phyloP scores from a whole-genome alignment of 2,329 filamentous ascomycete genomes.

The Zopfia rhizophila region DNA sequence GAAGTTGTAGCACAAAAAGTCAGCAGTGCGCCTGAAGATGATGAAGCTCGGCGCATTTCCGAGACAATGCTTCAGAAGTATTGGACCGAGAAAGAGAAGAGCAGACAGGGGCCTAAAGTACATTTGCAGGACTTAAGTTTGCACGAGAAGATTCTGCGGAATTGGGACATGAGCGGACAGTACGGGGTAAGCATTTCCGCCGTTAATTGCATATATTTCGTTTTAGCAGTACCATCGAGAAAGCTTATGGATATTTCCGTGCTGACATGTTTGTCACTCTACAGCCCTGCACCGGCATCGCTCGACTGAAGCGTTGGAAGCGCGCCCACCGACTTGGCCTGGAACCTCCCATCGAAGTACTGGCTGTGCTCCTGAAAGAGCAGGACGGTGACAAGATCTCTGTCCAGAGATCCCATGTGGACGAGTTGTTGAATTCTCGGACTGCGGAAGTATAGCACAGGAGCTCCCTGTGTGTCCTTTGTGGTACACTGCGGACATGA shows the following conservation, averaged over 20 bases:
- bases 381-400: conserved; percentile 63
- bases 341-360: conserved; percentile 88
- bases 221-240: not conserved
- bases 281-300: conserved; percentile 88
- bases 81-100: conserved; percentile 77
- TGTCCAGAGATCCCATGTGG: conserved; percentile 77
- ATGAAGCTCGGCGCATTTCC: conserved; percentile 71
- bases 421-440: conserved; percentile 68
- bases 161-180: conserved; percentile 91
- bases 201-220: conserved; percentile 22
- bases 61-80: conserved; percentile 78
- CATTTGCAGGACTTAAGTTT: conserved; percentile 79
- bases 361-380: conserved; percentile 83
- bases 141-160: conserved; percentile 86
- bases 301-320: conserved; percentile 85
- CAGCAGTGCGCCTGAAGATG: conserved; percentile 54
- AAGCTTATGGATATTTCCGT: too few species aligned
- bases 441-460: conserved; percentile 48
- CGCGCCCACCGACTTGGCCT: conserved; percentile 84
- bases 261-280: conserved; percentile 25
- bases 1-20: conserved; percentile 40
- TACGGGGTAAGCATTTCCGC: conserved; percentile 79
- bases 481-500: not conserved
- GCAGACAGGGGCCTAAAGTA: conserved; percentile 74
- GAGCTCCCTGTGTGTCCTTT: not conserved